Percentiles rank a stretch among this genome's conserved stretches.
Conservation (phyloP, 257 asterid genomes). For the Oldenlandia corymbosa region DNA sequence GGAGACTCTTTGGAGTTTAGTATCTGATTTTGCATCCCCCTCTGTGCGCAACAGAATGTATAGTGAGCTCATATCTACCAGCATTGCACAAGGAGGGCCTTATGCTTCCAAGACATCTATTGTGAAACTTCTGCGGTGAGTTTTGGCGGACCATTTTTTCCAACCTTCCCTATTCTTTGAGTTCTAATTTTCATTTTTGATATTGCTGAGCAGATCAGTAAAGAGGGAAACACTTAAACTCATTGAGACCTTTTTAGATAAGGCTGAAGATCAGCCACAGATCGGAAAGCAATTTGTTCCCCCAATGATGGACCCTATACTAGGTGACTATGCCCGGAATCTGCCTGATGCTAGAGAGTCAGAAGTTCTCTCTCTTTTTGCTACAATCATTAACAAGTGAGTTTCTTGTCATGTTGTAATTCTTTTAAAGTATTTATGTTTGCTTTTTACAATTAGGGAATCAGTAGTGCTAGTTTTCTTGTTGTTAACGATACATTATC, state of each 20-base stretch:
- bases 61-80: conserved; percentile 91
- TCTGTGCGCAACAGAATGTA: conserved; percentile 71
- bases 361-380: conserved; percentile 95
- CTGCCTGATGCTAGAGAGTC: conserved; percentile 99
- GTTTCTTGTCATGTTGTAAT: conserved; percentile 10
- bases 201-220: conserved; percentile 62
- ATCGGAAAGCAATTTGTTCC: conserved; percentile 93
- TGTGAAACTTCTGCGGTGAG: conserved; percentile 92
- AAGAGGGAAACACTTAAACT: conserved; percentile 96
- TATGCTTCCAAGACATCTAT: conserved; percentile 77
- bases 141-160: conserved; percentile 7
- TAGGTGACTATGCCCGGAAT: conserved; percentile 92
- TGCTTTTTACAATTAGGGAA: neutral
- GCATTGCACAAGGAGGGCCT: conserved; percentile 96
- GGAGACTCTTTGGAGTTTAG: neutral
- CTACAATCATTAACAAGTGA: conserved; percentile 95
- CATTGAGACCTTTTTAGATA: conserved; percentile 90
- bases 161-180: conserved; percentile 4
- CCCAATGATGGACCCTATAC: conserved; percentile 98
- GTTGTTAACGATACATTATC: too few species aligned
- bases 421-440: neutral
- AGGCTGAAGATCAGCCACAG: conserved; percentile 89
- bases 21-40: conserved; percentile 16
- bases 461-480: too few species aligned
- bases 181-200: conserved; percentile 10